Evolutionary conservation across 208 protist species (phyloP).

Genomic region (Wallacemonas sp.): DNA sequence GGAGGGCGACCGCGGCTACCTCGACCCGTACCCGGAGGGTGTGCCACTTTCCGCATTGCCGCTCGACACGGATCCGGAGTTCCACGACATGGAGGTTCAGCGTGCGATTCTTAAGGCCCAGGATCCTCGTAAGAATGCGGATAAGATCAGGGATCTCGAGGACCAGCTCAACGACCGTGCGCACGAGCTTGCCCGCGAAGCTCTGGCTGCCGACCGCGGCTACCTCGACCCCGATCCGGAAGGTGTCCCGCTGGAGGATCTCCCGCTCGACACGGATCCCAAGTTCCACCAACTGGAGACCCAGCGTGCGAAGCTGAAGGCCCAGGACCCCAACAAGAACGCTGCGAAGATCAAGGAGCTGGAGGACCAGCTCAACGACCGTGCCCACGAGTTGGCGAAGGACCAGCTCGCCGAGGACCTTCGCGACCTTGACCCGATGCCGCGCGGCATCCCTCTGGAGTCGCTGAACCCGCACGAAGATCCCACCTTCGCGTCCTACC

Average conservation of each 20-base stretch:
- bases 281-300: slow-evolving; percentile 67
- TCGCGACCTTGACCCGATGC: slow-evolving; percentile 43
- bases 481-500: slow-evolving; percentile 43
- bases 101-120: slow-evolving; percentile 45
- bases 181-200: slow-evolving; percentile 62
- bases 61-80: slow-evolving; percentile 66
- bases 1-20: slow-evolving; percentile 47
- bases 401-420: slow-evolving; percentile 63
- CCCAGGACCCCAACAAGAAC: slow-evolving; percentile 53
- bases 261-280: slow-evolving; percentile 66
- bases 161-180: slow-evolving; percentile 59
- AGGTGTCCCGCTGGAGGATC: slow-evolving; percentile 54
- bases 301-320: slow-evolving; percentile 74
- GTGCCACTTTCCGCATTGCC: slow-evolving; percentile 57
- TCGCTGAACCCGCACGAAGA: slow-evolving; percentile 66
- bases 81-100: slow-evolving; percentile 72
- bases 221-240: slow-evolving; percentile 73
- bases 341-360: slow-evolving; percentile 50
- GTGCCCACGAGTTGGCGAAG: slow-evolving; percentile 55
- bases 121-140: slow-evolving; percentile 54
- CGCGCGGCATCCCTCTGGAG: slow-evolving; percentile 60
- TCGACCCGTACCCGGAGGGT: slow-evolving; percentile 66
- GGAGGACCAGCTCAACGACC: slow-evolving; percentile 67
- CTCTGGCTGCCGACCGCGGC: slow-evolving; percentile 48
- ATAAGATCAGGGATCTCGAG: slow-evolving; percentile 52